A percentile compares a stretch with the other conserved stretches of the same genome.
phyloP scores from a whole-genome alignment of 805 yeast species.

The Metschnikowia proteae region DNA sequence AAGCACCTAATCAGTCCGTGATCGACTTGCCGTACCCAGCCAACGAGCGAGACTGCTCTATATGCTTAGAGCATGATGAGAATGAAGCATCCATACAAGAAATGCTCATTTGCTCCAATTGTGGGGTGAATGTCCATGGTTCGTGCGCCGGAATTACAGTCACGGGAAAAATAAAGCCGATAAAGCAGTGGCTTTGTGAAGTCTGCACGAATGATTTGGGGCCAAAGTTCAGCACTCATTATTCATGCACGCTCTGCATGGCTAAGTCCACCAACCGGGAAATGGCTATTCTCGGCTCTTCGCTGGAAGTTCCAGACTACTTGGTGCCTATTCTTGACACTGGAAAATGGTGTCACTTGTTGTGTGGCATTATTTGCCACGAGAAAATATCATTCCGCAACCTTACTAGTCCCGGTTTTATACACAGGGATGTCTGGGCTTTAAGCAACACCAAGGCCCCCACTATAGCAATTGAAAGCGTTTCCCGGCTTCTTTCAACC shows the following conservation, averaged over 20 bases:
- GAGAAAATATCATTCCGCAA: slow-evolving; percentile 26
- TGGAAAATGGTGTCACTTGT: slow-evolving; percentile 74
- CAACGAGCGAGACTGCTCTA: slow-evolving; percentile 42
- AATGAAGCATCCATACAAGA: slow-evolving; percentile 24
- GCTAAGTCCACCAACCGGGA: slow-evolving; percentile 50
- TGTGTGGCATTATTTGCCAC: slow-evolving; percentile 60
- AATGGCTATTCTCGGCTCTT: slow-evolving; percentile 39
- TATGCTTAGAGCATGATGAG: slow-evolving; percentile 47
- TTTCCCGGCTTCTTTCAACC: slow-evolving; percentile 24
- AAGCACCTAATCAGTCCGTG: slow-evolving; percentile 12
- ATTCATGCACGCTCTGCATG: slow-evolving; percentile 65
- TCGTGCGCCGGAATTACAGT: slow-evolving; percentile 56
- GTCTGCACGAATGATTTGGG: slow-evolving; percentile 67
- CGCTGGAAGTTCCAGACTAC: slow-evolving; percentile 52
- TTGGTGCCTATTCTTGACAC: slow-evolving; percentile 58
- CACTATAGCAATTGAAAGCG: slow-evolving; percentile 25
- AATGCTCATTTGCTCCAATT: slow-evolving; percentile 54
- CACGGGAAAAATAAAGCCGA: slow-evolving; percentile 22
- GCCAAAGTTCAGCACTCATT: slow-evolving; percentile 54
- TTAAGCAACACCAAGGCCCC: slow-evolving; percentile 7
- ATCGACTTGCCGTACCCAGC: slow-evolving; percentile 13
- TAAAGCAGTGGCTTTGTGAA: slow-evolving; percentile 72
- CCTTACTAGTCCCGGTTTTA: slow-evolving; percentile 9
- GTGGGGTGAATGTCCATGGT: slow-evolving; percentile 69
- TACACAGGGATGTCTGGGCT: slow-evolving; percentile 7